Evolutionary conservation across 2,329 filamentous ascomycete genomes (phyloP).

Genomic region (Exserohilum rostratum): DNA sequence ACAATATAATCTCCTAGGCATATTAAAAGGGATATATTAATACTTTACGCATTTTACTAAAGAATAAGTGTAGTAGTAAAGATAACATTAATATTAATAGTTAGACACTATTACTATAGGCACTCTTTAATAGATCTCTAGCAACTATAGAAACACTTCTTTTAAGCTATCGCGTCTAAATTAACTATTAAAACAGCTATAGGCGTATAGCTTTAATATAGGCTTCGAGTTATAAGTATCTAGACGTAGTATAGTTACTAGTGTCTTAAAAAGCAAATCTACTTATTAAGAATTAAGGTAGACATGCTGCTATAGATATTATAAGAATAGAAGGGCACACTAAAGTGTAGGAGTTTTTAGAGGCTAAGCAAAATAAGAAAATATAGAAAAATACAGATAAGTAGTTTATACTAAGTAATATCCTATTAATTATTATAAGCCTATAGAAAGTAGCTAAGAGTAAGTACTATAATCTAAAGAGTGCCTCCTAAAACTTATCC

Average conservation of each 20-base stretch:
- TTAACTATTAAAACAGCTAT: constrained; percentile 35
- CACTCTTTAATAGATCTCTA: constrained; percentile 33
- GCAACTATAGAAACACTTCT: constrained; percentile 40
- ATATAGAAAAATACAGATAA: too few relatives aligned
- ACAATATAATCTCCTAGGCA: constrained; percentile 46
- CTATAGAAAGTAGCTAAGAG: too few relatives aligned
- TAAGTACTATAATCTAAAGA: too few relatives aligned
- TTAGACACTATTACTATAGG: constrained; percentile 50
- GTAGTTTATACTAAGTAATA: too few relatives aligned
- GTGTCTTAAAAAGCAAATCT: constrained; percentile 16
- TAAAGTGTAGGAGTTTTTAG: constrained; percentile 22
- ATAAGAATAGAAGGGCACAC: constrained; percentile 19
- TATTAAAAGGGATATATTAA: constrained; percentile 25
- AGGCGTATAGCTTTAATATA: constrained; percentile 44
- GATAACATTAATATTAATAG: constrained; percentile 42
- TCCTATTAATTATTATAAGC: too few relatives aligned
- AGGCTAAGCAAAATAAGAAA: not conserved
- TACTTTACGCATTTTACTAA: constrained; percentile 37
- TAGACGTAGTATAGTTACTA: constrained; percentile 25
- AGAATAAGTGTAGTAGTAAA: constrained; percentile 31
- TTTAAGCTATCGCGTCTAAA: constrained; percentile 33
- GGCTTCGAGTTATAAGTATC: constrained; percentile 46
- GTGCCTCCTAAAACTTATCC: too few relatives aligned
- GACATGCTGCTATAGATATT: constrained; percentile 22
- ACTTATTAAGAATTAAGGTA: constrained; percentile 12